phyloP scores from a whole-genome alignment of 2,329 filamentous ascomycete genomes.

The Monosporascus cannonballus region DNA sequence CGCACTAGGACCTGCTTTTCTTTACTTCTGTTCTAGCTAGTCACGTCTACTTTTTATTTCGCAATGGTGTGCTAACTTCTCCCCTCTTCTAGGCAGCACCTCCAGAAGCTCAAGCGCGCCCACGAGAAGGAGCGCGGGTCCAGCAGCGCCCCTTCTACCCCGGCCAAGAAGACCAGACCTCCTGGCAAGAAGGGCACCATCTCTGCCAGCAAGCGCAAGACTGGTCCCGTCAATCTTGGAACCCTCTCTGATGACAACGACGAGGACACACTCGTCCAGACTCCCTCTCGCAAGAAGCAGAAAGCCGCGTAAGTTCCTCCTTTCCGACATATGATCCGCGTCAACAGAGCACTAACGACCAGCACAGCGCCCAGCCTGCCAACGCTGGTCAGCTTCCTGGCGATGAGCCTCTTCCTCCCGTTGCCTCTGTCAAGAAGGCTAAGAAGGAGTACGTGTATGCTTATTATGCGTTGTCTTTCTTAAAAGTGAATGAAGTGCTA shows the following conservation, averaged over 20 bases:
- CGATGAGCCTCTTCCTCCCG: no score
- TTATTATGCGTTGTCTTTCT: no score
- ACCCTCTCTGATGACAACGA: neutral
- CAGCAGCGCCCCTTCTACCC: slow-evolving; percentile 36
- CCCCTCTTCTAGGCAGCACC: slow-evolving; percentile 32
- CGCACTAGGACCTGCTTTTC: no score
- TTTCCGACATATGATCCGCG: no score
- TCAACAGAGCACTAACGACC: no score
- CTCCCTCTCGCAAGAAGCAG: neutral
- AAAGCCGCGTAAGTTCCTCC: no score
- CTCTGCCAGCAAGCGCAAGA: neutral
- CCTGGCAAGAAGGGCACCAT: slow-evolving; percentile 2
- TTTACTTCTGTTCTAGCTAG: neutral
- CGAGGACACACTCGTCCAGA: neutral
- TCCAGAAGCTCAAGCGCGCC: slow-evolving; percentile 36
- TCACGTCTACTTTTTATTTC: neutral
- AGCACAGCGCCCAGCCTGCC: no score
- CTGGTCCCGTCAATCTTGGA: neutral
- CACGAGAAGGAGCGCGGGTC: slow-evolving; percentile 40
- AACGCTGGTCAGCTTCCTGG: no score
- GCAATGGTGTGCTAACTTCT: slow-evolving; percentile 7
- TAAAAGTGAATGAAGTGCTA: no score
- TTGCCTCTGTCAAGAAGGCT: no score
- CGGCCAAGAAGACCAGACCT: slow-evolving; percentile 24
- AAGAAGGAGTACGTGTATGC: no score